Evolutionary conservation across 164 flowering plant genomes (phyloP), one percentile per base, ranked within the genome.

Genomic region (Macadamia tetraphylla): DNA sequence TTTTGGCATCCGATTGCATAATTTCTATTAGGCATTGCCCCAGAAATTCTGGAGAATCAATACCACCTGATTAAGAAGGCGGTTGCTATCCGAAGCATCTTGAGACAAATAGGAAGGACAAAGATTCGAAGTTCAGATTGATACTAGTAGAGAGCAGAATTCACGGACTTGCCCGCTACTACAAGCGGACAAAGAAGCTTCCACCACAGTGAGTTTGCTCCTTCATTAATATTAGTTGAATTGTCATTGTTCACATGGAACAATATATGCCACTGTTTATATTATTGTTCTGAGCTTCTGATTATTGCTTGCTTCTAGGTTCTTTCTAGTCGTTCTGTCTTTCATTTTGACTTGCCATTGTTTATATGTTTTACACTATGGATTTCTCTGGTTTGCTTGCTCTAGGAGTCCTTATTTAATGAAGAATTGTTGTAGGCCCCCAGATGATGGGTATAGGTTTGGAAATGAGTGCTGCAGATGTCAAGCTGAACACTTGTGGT

Each of bases 121-220:
- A 92, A 81, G 98, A 92, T 63, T 90, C 98, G 58, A 92, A 92
- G 77, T 92, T 92, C 69, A 76, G 96, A 67, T 77, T 92, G 87
- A 92, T 92, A 71, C 77, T 90, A 44, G 98, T 92, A 8, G 98
- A 92, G 85, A 92, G 96, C 82, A 88, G 98, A 87, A 92, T 92
- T 67, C 96, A 92, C 76, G 82, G 96, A 32, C 90, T 92, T 56
- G 96, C 94, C 68, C 96, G 98, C 48, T 92, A 92, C 84, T 92
- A 90, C 85, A 92, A 90, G 93, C 88, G 85, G 75, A 87, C 94
- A 29, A 92, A 92, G 90, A 92, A 88, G 85, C 94, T 92, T 60
- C 93, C 96, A 3, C 91, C 98, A 0, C 90, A 90, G 98, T 92
- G 81, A 79, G 92, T 70, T 14, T 43, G 18, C 8, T 13, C 11